phyloP scores from a whole-genome alignment of 306 rosid species.

The Medicago lupulina region DNA sequence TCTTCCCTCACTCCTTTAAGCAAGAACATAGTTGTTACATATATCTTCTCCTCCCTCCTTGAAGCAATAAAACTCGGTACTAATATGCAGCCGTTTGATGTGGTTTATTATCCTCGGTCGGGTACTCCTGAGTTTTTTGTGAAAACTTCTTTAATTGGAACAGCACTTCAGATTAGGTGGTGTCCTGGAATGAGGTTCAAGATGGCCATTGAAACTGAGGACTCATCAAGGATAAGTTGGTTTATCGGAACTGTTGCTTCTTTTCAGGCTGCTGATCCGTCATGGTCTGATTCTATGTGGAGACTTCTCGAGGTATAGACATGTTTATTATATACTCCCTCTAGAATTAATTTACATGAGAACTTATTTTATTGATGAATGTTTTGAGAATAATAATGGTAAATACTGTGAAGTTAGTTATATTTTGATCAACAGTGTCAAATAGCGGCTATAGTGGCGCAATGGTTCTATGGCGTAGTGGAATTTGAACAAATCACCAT shows the following conservation, averaged over 20 bases:
- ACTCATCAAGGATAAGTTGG: constrained; percentile 69
- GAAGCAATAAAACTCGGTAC: constrained; percentile 75
- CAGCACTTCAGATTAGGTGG: constrained; percentile 73
- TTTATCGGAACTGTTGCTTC: constrained; percentile 83
- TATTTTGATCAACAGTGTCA: too few species aligned
- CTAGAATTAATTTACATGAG: too few species aligned
- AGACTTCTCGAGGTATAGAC: constrained; percentile 78
- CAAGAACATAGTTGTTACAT: too few species aligned
- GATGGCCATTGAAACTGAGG: constrained; percentile 90
- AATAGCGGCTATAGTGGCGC: too few species aligned
- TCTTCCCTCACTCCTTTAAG: too few species aligned
- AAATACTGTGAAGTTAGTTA: too few species aligned
- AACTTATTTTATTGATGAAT: too few species aligned
- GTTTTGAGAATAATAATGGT: too few species aligned
- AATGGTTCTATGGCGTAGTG: too few species aligned
- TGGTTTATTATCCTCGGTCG: constrained; percentile 80
- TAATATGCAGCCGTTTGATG: constrained; percentile 70
- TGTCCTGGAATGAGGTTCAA: constrained; percentile 83
- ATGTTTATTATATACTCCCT: background rate
- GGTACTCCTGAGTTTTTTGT: constrained; percentile 86
- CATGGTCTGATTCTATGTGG: constrained; percentile 90
- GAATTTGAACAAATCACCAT: too few species aligned
- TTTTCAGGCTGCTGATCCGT: constrained; percentile 68
- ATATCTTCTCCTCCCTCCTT: too few species aligned
- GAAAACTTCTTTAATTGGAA: constrained; percentile 61